phyloP scores from a whole-genome alignment of 148 eudicot genomes.

The Cornus kousa region DNA sequence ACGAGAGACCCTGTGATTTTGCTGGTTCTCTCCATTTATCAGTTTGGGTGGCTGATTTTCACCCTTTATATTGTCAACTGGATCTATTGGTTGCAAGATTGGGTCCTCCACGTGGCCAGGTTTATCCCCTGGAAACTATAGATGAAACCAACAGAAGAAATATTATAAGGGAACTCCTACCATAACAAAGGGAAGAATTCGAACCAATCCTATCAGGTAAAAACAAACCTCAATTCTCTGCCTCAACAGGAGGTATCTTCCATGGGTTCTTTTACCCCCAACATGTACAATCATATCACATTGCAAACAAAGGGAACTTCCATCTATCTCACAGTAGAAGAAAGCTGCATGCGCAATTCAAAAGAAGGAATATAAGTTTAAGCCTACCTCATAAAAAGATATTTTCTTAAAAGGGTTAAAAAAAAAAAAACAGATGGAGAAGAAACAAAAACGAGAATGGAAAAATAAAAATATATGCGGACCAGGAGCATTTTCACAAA shows the following conservation, averaged over 20 bases:
- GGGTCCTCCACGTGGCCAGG: slow-evolving; percentile 35
- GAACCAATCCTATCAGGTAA: slow-evolving; percentile 14
- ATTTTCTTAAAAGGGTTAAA: neutral
- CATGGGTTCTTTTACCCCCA: slow-evolving; percentile 78
- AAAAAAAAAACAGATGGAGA: neutral
- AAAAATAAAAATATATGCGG: slow-evolving; percentile 10
- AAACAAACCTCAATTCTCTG: slow-evolving; percentile 81
- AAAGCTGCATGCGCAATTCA: slow-evolving; percentile 47
- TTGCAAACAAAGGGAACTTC: slow-evolving; percentile 82
- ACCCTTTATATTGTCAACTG: slow-evolving; percentile 18
- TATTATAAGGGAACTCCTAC: neutral
- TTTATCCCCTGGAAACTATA: slow-evolving; percentile 75
- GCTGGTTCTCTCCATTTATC: slow-evolving; percentile 16
- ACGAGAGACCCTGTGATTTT: slow-evolving; percentile 18
- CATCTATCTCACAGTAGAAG: slow-evolving; percentile 85
- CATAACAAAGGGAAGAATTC: slow-evolving; percentile 8
- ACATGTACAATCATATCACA: slow-evolving; percentile 87
- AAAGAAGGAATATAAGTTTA: neutral
- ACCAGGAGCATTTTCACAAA: slow-evolving; percentile 92
- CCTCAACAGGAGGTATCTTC: slow-evolving; percentile 69
- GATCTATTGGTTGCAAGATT: slow-evolving; percentile 30
- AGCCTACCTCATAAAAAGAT: neutral
- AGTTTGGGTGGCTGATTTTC: slow-evolving; percentile 13
- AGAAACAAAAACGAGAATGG: neutral
- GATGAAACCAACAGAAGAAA: neutral